A percentile compares a stretch with the other conserved stretches of the same genome.
phyloP scores from a whole-genome alignment of 2,329 filamentous ascomycete genomes.

The Ophiostoma tasmaniense region DNA sequence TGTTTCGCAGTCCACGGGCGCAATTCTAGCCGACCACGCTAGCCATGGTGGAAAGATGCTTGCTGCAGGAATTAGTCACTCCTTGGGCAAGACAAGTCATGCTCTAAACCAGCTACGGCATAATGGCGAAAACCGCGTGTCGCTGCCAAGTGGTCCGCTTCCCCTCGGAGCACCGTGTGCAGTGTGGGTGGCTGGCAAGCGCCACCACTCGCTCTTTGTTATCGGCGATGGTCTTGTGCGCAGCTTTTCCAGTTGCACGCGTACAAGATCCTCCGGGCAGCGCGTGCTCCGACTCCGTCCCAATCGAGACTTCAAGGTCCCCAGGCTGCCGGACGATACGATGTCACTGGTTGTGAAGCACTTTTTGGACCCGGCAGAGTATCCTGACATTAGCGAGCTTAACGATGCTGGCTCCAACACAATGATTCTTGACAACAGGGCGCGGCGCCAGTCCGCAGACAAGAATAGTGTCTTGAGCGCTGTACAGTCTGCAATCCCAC shows the following conservation, averaged over 20 bases:
- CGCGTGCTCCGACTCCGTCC: constrained; percentile 47
- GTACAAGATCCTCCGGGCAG: constrained; percentile 46
- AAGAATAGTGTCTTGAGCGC: constrained; percentile 30
- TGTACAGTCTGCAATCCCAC: constrained; percentile 57
- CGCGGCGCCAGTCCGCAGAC: constrained; percentile 27
- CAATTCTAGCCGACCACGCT: constrained; percentile 49
- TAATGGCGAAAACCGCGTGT: constrained; percentile 65
- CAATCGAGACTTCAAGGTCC: constrained; percentile 59
- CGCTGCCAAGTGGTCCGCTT: constrained; percentile 50
- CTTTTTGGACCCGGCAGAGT: constrained; percentile 49
- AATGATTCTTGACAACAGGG: constrained; percentile 38
- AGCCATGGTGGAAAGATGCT: constrained; percentile 65
- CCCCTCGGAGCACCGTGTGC: constrained; percentile 53
- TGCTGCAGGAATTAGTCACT: constrained; percentile 65
- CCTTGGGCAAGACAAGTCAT: constrained; percentile 63
- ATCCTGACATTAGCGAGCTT: constrained; percentile 44
- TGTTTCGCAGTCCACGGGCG: constrained; percentile 32
- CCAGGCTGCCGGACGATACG: constrained; percentile 50
- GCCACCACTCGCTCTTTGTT: constrained; percentile 54
- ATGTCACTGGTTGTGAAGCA: constrained; percentile 49
- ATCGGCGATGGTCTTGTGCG: constrained; percentile 58
- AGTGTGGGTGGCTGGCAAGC: constrained; percentile 55
- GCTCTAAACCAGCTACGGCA: constrained; percentile 63
- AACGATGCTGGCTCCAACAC: constrained; percentile 49
- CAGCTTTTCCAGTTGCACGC: constrained; percentile 52